Evolutionary conservation across 2,329 filamentous ascomycete species (phyloP).

Genomic region (Dactylellina cionopaga): DNA sequence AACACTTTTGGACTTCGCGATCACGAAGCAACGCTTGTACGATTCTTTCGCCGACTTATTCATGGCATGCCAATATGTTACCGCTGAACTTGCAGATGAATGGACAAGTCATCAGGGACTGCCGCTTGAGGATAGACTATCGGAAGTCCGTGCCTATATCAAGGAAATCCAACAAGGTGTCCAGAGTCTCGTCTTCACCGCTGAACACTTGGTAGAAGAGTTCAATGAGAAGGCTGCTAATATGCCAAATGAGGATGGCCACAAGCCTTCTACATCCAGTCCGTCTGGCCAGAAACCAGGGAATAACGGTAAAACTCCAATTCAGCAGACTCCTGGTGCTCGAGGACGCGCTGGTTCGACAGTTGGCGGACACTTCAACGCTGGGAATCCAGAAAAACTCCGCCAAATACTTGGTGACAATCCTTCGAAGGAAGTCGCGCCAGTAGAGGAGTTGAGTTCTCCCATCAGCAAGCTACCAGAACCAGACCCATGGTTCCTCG

Average conservation of each 20-base stretch:
- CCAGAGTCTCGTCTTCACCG: slow-evolving; percentile 84
- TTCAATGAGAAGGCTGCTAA: slow-evolving; percentile 48
- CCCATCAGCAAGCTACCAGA: slow-evolving; percentile 66
- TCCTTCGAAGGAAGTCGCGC: slow-evolving; percentile 64
- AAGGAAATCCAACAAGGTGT: slow-evolving; percentile 86
- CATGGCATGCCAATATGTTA: slow-evolving; percentile 87
- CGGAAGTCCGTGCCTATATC: slow-evolving; percentile 71
- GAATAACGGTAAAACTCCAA: slow-evolving; percentile 19
- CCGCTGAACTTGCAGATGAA: slow-evolving; percentile 89
- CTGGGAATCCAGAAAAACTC: slow-evolving; percentile 59
- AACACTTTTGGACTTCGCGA: slow-evolving; percentile 84
- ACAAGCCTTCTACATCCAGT: slow-evolving; percentile 45
- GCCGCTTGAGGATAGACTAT: slow-evolving; percentile 84
- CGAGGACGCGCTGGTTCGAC: slow-evolving; percentile 32
- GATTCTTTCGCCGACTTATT: slow-evolving; percentile 91
- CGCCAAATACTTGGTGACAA: slow-evolving; percentile 65
- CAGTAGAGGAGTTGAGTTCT: slow-evolving; percentile 61
- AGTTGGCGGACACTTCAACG: slow-evolving; percentile 34
- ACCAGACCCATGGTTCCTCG: slow-evolving; percentile 83
- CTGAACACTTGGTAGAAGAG: slow-evolving; percentile 82
- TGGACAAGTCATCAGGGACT: slow-evolving; percentile 94
- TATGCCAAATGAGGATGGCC: slow-evolving; percentile 53
- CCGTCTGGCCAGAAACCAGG: slow-evolving; percentile 12
- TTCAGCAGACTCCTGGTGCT: slow-evolving; percentile 4
- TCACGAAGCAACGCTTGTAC: slow-evolving; percentile 92